Conservation (phyloP, 306 rosid species). For the Purshia tridentata region DNA sequence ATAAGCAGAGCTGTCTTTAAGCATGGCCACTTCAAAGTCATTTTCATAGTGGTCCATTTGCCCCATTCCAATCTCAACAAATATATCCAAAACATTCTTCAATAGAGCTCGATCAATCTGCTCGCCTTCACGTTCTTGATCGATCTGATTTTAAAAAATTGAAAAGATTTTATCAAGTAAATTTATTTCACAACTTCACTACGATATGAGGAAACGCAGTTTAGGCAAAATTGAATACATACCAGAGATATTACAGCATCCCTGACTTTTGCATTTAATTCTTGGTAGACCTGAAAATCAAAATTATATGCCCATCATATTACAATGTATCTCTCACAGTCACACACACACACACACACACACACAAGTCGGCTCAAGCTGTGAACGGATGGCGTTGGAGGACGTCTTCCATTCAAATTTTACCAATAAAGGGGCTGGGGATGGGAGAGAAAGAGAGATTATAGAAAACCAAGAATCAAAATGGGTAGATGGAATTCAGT, state of each 20-base stretch:
- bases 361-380: background rate
- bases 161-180: background rate
- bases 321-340: background rate
- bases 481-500: background rate
- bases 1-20: constrained; percentile 44
- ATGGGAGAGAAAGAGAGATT: background rate
- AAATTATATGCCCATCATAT: constrained; percentile 1
- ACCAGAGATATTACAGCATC: constrained; percentile 71
- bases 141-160: constrained; percentile 41
- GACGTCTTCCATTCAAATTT: background rate
- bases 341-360: background rate
- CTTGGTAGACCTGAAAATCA: constrained; percentile 57
- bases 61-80: constrained; percentile 59
- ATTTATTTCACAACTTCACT: background rate
- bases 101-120: constrained; percentile 58
- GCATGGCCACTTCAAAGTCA: constrained; percentile 53
- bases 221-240: constrained; percentile 15
- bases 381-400: background rate
- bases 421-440: background rate
- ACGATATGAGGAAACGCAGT: background rate
- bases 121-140: constrained; percentile 58
- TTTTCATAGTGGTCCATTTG: constrained; percentile 48
- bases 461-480: background rate
- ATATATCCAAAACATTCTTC: constrained; percentile 53
- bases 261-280: constrained; percentile 56